Conservation (phyloP, 225 moss, liverwort and hornwort genomes). For the Bryoerythrophyllum caledonicum region DNA sequence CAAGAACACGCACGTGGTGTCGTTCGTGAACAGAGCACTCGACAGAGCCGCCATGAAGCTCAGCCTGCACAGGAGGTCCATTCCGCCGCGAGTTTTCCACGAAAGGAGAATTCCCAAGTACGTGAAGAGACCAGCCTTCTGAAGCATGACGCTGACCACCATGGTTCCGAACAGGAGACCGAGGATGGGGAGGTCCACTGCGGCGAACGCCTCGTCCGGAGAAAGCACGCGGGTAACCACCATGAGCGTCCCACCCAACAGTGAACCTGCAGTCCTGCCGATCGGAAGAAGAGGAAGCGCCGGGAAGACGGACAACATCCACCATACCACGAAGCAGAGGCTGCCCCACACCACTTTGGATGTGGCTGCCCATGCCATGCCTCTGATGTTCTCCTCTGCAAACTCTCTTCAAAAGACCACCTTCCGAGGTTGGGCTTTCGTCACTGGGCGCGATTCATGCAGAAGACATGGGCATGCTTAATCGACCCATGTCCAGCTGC, state of each 20-base stretch:
- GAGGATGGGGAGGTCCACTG: conserved; percentile 82
- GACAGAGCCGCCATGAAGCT: conserved; percentile 71
- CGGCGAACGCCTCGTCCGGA: conserved; percentile 49
- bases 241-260: conserved; percentile 83
- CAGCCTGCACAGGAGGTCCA: conserved; percentile 70
- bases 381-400: background rate
- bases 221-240: conserved; percentile 66
- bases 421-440: no score
- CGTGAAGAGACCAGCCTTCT: conserved; percentile 59
- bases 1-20: conserved; percentile 86
- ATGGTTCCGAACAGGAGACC: conserved; percentile 88
- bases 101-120: conserved; percentile 50
- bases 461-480: no score
- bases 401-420: no score
- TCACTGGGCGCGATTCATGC: no score
- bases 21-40: conserved; percentile 89
- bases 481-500: no score
- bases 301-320: conserved; percentile 81
- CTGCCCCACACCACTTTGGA: conserved; percentile 55
- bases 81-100: conserved; percentile 69
- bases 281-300: conserved; percentile 72
- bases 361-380: conserved; percentile 33
- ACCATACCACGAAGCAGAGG: conserved; percentile 71
- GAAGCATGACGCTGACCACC: conserved; percentile 71
- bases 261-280: conserved; percentile 70